A percentile compares a stretch with the other conserved stretches of the same genome.
These are phyloP conservation scores for Ichthyophthirius multifiliis DNA, from an alignment of 169 alveolate genomes.

Conservation along the genomic window DNA sequence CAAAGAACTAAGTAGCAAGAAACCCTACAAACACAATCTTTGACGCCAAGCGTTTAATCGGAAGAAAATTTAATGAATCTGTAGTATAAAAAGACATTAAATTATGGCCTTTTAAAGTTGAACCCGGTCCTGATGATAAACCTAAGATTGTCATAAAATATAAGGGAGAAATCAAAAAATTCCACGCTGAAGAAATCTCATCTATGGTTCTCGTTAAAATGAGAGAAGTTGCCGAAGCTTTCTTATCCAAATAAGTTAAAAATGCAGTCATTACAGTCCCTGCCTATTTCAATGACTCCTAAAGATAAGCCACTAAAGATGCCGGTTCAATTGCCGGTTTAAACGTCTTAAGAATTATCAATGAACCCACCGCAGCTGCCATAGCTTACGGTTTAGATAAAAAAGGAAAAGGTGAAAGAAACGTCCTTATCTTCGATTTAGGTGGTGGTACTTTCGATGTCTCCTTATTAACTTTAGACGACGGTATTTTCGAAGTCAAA, in stretches of 20 bases:
- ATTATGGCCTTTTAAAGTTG: constrained; percentile 94
- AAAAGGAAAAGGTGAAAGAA: constrained; percentile 76
- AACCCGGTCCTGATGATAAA: constrained; percentile 87
- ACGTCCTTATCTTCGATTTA: constrained; percentile 75
- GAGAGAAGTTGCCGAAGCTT: constrained; percentile 98
- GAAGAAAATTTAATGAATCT: constrained; percentile 95
- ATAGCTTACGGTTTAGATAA: constrained; percentile 97
- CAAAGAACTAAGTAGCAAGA: constrained; percentile 96
- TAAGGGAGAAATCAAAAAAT: constrained; percentile 89
- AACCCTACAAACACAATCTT: constrained; percentile 96
- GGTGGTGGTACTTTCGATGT: constrained; percentile 89
- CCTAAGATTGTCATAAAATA: constrained; percentile 93
- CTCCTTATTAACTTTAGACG: constrained; percentile 74
- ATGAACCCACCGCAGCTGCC: constrained; percentile 99
- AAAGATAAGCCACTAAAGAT: constrained; percentile 98
- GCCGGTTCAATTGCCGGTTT: constrained; percentile 99
- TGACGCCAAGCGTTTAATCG: constrained; percentile 98
- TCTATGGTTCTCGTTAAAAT: constrained; percentile 96
- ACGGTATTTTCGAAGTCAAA: constrained; percentile 73
- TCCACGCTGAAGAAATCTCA: constrained; percentile 96
- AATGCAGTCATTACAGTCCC: constrained; percentile 99
- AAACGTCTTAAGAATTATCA: constrained; percentile 95
- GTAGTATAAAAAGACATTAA: constrained; percentile 95
- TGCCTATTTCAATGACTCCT: constrained; percentile 99
- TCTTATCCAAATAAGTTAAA: constrained; percentile 91